A percentile compares a stretch with the other conserved stretches of the same genome.
Conservation (phyloP, 805 yeast genomes). For the Sugiyamaella qingdaonensis region DNA sequence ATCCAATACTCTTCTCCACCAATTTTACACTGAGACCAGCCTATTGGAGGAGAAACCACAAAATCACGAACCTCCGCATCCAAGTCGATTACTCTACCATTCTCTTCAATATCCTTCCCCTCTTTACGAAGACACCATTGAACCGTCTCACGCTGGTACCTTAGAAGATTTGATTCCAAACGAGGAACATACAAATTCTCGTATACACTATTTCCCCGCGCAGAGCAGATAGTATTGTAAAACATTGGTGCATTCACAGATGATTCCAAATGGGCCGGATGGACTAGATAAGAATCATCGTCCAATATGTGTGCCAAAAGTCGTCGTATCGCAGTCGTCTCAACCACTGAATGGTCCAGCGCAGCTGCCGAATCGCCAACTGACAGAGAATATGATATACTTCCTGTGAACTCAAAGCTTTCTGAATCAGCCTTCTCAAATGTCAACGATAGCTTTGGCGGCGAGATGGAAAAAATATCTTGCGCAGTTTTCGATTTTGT, state of each 20-base stretch:
- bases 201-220: constrained; percentile 5
- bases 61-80: constrained; percentile 19
- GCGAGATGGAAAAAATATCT: neutral
- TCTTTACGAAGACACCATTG: constrained; percentile 36
- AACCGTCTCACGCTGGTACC: constrained; percentile 35
- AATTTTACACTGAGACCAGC: constrained; percentile 22
- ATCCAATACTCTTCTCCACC: constrained; percentile 23
- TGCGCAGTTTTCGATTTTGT: neutral
- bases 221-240: constrained; percentile 14
- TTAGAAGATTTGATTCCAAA: constrained; percentile 22
- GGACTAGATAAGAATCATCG: constrained; percentile 6
- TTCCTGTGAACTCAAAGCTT: constrained; percentile 6
- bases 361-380: constrained; percentile 13
- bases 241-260: constrained; percentile 12
- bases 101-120: constrained; percentile 26
- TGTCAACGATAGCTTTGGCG: neutral
- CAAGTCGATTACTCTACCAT: constrained; percentile 19
- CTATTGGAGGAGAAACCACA: constrained; percentile 25
- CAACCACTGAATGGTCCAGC: constrained; percentile 4
- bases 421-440: constrained; percentile 1
- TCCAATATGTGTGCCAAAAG: constrained; percentile 11
- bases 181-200: constrained; percentile 6
- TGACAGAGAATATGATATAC: constrained; percentile 5
- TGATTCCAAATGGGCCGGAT: constrained; percentile 5
- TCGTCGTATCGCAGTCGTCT: constrained; percentile 8